phyloP scores from a whole-genome alignment of 2,329 filamentous ascomycete genomes.

The Fusarium sp. region DNA sequence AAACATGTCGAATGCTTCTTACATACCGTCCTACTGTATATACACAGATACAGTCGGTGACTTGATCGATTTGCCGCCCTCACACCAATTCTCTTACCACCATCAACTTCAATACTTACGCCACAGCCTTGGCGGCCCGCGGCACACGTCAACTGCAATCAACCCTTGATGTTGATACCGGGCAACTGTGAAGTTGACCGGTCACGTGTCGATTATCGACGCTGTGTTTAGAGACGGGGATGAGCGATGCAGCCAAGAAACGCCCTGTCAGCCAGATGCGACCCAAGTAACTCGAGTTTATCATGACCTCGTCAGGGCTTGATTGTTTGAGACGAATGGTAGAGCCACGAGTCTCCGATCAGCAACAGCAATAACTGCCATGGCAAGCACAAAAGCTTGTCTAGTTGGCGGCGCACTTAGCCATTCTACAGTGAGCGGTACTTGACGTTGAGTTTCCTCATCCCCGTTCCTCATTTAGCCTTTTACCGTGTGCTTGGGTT shows the following conservation, averaged over 20 bases:
- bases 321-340: background rate
- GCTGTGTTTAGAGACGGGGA: conserved; percentile 16
- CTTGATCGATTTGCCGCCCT: conserved; percentile 21
- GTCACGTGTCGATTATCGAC: conserved; percentile 33
- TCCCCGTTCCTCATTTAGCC: background rate
- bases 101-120: conserved; percentile 9
- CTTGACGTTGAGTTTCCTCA: background rate
- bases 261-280: conserved; percentile 3
- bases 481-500: background rate
- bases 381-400: conserved; percentile 7
- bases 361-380: conserved; percentile 1
- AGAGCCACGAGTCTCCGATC: background rate
- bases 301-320: background rate
- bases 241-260: conserved; percentile 34
- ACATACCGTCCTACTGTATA: conserved; percentile 2
- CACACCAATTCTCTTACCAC: conserved; percentile 19
- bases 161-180: background rate
- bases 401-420: background rate
- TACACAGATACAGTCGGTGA: background rate
- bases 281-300: conserved; percentile 1
- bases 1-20: background rate
- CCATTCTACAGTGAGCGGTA: background rate
- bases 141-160: conserved; percentile 15
- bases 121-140: conserved; percentile 22
- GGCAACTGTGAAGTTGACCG: conserved; percentile 7